Evolutionary conservation across 306 rosid genomes (phyloP), one percentile per base, ranked within the genome.

Genomic region (Adenanthera pavonina): DNA sequence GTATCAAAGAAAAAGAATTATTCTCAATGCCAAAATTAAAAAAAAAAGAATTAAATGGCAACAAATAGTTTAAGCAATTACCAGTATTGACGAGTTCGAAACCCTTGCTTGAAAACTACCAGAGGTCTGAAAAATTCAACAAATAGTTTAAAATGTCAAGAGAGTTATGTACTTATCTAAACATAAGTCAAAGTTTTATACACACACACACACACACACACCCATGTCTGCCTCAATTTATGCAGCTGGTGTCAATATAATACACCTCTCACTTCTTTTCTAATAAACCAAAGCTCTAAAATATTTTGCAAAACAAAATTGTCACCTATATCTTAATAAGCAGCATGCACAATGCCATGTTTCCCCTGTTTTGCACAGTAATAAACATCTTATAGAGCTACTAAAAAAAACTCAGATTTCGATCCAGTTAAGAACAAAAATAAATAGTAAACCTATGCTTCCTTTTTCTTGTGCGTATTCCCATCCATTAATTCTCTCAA

Each of bases 1-100:
- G 2, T 59, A 16, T 25, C 13, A 20, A 25, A 20, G 36, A 59
- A 9, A 25, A 25, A 25, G 30, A 25, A 25, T 25, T 25, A 25
- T 25, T 25, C 30, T 25, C 30, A 25, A 25, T 25, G 30, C 30
- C 30, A 25, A 25, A 25, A 25, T 25, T 25, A 25, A 25, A 25
- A 25, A 25, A 57, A 59, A 0, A 9, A 40, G 3, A 61, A 61
- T 61, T 33, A 38, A 73, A 43, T 10, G 20, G 52, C 10, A 62
- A 75, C 48, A 86, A 48, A 71, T 43, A 73, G 83, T 77, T 49
- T 69, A 60, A 38, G 44, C 12, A 62, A 46, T 60, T 88, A 95
- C 99, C 97, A 95, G 79, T 95, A 95, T 54, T 83, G 95, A 57
- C 97, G 97, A 85, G 93, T 88, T 83, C 97, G 90, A 83, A 95